Base-by-base conservation (phyloP, 345 rosid genomes). In the Excoecaria agallocha region DNA sequence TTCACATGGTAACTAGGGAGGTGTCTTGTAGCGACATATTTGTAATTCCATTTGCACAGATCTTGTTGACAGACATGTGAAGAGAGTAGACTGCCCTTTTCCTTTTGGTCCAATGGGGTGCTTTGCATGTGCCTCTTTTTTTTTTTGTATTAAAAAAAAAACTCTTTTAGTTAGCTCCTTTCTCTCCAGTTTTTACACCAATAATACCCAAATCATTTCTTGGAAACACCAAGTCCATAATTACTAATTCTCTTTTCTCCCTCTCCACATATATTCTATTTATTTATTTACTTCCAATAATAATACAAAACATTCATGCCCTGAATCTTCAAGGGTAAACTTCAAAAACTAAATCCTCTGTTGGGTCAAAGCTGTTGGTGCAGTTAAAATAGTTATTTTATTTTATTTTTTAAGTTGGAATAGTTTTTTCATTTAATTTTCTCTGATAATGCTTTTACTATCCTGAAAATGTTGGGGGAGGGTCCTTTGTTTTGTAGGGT, bases 31-130 rank as follows among this genome's bases (percentile, higher is more conserved):
- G 87, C 69, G 80, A 76, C 76, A 0, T 30, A 73, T 78, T 74
- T 71, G 82, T 71, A 77, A 82, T 76, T 84, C 82, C 81, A 76
- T 72, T 70, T 73, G 55, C 41, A 68, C 83, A 78, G 86, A 85
- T 82, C 86, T 82, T 76, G 76, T 85, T 79, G 82, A 78, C 82
- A 81, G 82, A 81, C 90, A 91, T 89, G 92, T 84, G 91, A 89
- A 81, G 83, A 68, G 60, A 77, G 66, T 25, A 51, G 51, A 30
- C 79, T 80, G 80, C 75, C 83, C 69, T 78, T 77, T 77, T 39
- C 69, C 48, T 73, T 75, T 16, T 70, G 81, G 82, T 75, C 87
- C 84, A 78, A 78, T 82, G 56, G 76, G 84, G 82, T 83, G 83
- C 48, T 60, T 20, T 74, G 86, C 92, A 88, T 83, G 91, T 83